Percentiles rank a stretch among this genome's conserved stretches.
Conservation (phyloP, 2,329 filamentous ascomycete genomes). For the Pseudogymnoascus verrucosus region DNA sequence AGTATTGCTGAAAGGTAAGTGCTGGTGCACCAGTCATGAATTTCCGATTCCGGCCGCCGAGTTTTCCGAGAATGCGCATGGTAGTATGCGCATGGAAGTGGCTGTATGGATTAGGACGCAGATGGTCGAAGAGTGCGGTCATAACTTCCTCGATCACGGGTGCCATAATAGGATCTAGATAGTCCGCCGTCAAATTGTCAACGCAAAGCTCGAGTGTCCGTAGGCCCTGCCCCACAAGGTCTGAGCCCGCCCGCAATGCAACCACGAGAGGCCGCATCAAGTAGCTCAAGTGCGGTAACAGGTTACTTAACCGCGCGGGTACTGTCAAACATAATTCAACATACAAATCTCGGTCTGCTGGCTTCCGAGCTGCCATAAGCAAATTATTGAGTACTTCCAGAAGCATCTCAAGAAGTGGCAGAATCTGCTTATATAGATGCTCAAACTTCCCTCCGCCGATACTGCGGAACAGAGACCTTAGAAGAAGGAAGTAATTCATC, state of each 20-base stretch:
- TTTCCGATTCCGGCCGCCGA: constrained; percentile 90
- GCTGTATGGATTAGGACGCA: constrained; percentile 87
- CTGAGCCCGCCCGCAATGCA: constrained; percentile 80
- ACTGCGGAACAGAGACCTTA: constrained; percentile 87
- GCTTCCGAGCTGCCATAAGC: constrained; percentile 81
- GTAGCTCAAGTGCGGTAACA: constrained; percentile 90
- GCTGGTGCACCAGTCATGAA: constrained; percentile 85
- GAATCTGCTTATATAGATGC: constrained; percentile 94
- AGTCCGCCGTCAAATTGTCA: constrained; percentile 95
- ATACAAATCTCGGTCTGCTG: constrained; percentile 86
- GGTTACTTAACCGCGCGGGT: constrained; percentile 84
- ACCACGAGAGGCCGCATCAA: constrained; percentile 97
- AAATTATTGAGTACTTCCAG: constrained; percentile 95
- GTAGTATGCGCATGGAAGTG: constrained; percentile 98
- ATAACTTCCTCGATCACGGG: constrained; percentile 98
- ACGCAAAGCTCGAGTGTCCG: constrained; percentile 93
- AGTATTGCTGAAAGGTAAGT: constrained; percentile 74
- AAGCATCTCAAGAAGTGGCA: constrained; percentile 93
- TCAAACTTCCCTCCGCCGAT: constrained; percentile 97
- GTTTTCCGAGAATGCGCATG: constrained; percentile 92
- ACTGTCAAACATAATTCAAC: constrained; percentile 96
- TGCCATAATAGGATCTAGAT: constrained; percentile 97
- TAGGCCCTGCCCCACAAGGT: constrained; percentile 89
- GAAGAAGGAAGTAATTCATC: constrained; percentile 94
- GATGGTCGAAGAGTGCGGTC: constrained; percentile 92